Base-by-base conservation (phyloP, 139 green algal genomes). In the Chlamydomonas incerta region DNA sequence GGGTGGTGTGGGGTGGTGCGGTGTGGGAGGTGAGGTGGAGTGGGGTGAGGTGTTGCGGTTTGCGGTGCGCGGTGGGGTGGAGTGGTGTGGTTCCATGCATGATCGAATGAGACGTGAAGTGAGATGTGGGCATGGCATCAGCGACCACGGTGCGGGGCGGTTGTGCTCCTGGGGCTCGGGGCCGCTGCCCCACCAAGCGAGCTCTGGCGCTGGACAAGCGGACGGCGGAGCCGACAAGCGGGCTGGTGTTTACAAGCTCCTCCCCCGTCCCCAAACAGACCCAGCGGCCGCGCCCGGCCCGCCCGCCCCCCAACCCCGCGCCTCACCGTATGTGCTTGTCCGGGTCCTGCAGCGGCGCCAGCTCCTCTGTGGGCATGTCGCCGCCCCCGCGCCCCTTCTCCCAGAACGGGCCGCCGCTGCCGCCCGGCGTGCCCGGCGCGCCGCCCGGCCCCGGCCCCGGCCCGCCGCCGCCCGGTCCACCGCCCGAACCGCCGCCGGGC, bases 341-440 rank as follows among this genome's bases (percentile, higher is more conserved):
- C 29, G 92, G 88, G 60, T 91, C 86, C 0, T 72, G 47, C 47
- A 93, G 35, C 1, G 92, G 92, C 37, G 55, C 41, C 55, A 95
- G 90, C 20, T 95, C 89, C 8, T 83, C 87, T 14, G 63, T 72
- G 2, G n/a, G 60, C 33, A 93, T 34, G 68, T 93, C 89, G 55
- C 85, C 86, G 28, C 83, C 8, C 55, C 62, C 41, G 17, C 65
- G 37, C 29, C 33, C 28, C 82, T 91, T 88, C 23, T 91, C 79
- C 71, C 82, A 84, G 72, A 60, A 87, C 34, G 26, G 21, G 3
- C 63, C n/a, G 63, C n/a, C 23, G 26, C 14, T 70, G n/a, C n/a
- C 26, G 3, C 26, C 62, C 21, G 26, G 11, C 62, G 11, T 31
- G 26, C 21, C 17, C 55, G 20, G 55, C 55, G 41, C 55, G 18